Conservation (phyloP, 352 stramenopile genomes). For the Phytophthora tentaculata region DNA sequence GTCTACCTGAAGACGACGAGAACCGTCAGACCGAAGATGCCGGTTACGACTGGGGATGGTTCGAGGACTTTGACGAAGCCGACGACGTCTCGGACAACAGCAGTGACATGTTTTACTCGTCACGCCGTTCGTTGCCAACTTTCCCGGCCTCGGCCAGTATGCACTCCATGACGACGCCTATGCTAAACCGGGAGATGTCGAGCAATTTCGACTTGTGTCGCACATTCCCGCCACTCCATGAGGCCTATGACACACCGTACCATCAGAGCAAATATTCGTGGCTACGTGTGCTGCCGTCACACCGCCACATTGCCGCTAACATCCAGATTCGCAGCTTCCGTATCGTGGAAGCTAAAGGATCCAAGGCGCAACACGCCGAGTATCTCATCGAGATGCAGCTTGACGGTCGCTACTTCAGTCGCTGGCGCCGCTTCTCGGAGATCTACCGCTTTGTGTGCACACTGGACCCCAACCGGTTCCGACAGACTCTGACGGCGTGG, state of each 20-base stretch:
- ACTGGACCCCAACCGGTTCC: slow-evolving; percentile 63
- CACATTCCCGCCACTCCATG: slow-evolving; percentile 63
- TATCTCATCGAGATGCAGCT: slow-evolving; percentile 83
- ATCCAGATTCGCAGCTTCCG: slow-evolving; percentile 86
- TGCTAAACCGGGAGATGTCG: slow-evolving; percentile 69
- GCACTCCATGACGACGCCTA: slow-evolving; percentile 37
- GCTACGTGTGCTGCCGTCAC: slow-evolving; percentile 67
- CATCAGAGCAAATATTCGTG: slow-evolving; percentile 65
- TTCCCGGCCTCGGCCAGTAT: slow-evolving; percentile 32
- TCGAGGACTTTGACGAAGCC: slow-evolving; percentile 81
- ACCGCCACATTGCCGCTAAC: slow-evolving; percentile 79
- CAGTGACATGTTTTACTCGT: slow-evolving; percentile 40
- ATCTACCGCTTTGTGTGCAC: slow-evolving; percentile 69
- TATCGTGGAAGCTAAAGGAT: slow-evolving; percentile 64
- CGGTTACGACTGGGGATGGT: slow-evolving; percentile 81
- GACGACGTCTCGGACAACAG: slow-evolving; percentile 36
- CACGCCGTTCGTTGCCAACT: slow-evolving; percentile 41
- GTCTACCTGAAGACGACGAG: slow-evolving; percentile 51
- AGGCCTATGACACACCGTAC: slow-evolving; percentile 70
- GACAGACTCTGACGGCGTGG: slow-evolving; percentile 63
- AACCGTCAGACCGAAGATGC: slow-evolving; percentile 32
- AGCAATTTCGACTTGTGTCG: slow-evolving; percentile 77
- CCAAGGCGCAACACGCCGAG: slow-evolving; percentile 72
- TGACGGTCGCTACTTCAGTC: slow-evolving; percentile 74
- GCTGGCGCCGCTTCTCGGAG: slow-evolving; percentile 79